Conservation (phyloP, 176 grass and related monocot species). For the Elaeis guineensis region DNA sequence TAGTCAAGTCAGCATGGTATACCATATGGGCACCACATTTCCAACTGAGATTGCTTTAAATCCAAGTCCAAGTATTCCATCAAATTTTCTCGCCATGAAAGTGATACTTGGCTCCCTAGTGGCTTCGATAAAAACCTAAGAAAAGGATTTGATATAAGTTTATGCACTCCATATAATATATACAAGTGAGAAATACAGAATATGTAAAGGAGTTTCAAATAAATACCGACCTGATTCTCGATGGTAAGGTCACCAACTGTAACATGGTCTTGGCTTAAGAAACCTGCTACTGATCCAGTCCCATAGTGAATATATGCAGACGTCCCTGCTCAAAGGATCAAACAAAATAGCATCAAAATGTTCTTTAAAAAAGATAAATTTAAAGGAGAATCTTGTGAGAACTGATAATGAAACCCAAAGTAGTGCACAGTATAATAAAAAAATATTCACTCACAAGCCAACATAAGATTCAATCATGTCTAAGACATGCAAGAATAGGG, state of each 20-base stretch:
- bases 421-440: background rate
- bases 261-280: conserved; percentile 71
- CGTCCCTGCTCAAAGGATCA: conserved; percentile 34
- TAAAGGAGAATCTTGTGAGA: background rate
- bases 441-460: background rate
- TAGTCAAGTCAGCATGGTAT: background rate
- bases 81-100: conserved; percentile 69
- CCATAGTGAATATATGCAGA: conserved; percentile 77
- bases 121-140: conserved; percentile 93
- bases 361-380: background rate
- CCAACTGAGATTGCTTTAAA: conserved; percentile 94
- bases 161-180: background rate
- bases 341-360: conserved; percentile 9
- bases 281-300: conserved; percentile 58
- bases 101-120: conserved; percentile 62
- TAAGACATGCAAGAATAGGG: no score
- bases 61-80: conserved; percentile 92
- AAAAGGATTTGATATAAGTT: conserved; percentile 15
- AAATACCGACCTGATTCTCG: conserved; percentile 49
- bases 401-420: background rate
- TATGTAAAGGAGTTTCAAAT: background rate
- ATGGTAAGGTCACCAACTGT: conserved; percentile 55
- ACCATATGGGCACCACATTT: conserved; percentile 67
- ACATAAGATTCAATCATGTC: no score
- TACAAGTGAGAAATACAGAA: background rate